These are phyloP conservation scores for Yarrowia deformans DNA, from an alignment of 805 yeast genomes.

Conservation along the genomic window DNA sequence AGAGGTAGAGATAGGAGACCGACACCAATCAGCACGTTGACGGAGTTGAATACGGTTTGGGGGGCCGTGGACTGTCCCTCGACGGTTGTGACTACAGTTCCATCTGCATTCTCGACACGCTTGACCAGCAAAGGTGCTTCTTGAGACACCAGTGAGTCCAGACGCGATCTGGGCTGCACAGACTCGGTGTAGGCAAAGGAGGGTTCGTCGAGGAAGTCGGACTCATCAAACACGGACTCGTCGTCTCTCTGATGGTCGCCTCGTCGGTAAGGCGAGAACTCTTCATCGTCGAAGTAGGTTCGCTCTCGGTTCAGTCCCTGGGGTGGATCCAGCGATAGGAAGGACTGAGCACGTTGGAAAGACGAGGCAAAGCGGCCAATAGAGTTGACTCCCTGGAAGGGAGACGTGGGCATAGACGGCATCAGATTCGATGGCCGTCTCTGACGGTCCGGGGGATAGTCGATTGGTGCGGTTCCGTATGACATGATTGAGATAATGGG, in stretches of 20 bases:
- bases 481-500: constrained; percentile 2
- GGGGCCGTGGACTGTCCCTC: constrained; percentile 83
- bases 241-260: constrained; percentile 5
- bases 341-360: constrained; percentile 77
- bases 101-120: constrained; percentile 73
- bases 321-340: constrained; percentile 62
- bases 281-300: constrained; percentile 68
- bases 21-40: constrained; percentile 70
- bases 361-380: constrained; percentile 82
- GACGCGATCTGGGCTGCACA: constrained; percentile 34
- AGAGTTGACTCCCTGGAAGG: constrained; percentile 56
- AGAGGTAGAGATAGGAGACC: constrained; percentile 69
- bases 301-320: constrained; percentile 52
- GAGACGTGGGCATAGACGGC: constrained; percentile 34
- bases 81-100: constrained; percentile 71
- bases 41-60: constrained; percentile 68
- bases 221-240: constrained; percentile 39
- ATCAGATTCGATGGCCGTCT: constrained; percentile 19
- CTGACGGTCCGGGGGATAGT: constrained; percentile 27
- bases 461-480: constrained; percentile 36
- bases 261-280: constrained; percentile 46
- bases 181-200: constrained; percentile 30
- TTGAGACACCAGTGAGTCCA: constrained; percentile 49
- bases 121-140: constrained; percentile 63
- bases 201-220: constrained; percentile 40